Base-by-base conservation (phyloP, 2,329 filamentous ascomycete genomes). In the Aspergillus transmontanensis region DNA sequence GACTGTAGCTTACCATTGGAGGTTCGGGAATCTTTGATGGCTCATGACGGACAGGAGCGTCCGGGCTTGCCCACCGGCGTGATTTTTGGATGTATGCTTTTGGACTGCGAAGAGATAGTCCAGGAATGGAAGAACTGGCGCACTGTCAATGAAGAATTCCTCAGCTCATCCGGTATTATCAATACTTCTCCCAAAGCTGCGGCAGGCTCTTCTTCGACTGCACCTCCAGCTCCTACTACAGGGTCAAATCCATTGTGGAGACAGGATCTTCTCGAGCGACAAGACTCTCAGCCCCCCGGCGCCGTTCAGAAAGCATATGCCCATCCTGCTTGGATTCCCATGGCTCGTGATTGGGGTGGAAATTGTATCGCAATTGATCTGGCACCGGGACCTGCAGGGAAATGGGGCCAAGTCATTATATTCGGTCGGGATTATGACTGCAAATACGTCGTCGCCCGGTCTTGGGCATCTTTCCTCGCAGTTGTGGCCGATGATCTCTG, bases 61-160 rank as follows among this genome's bases (percentile, higher is more conserved):
- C 92, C 93, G 66, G 95, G 95, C 67, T 85, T 86, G 62, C 95
- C 95, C 0, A 97, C 94, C 0, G 95, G 95, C 66, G 90, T 98
- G 69, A 87, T 99, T 65, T 98, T 99, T 72, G 87, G 94, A 64
- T 90, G 88, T 76, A 99, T 99, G 95, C 82, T 99, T 67, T 87
- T 99, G 62, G 95, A 99, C 78, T 98, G 95, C 75, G 95, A 99
- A 78, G 95, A 99, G 76, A 97, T 99, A 70, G 90, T 97, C 26
- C 93, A 97, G 77, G 95, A 99, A 77, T 98, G 94, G 92, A 90
- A 92, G 72, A 96, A 97, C 75, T 99, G 95, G 95, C 89, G 93
- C 71, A 89, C 87, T 66, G 95, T 99, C 66, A 97, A 97, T 75
- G 89, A 94, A 63, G 92, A 97, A 74, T 97, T 91, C 76, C 85